These are phyloP conservation scores for Ceratopteris richardii DNA, from an alignment of 75 land plant species.

Conservation along the genomic window DNA sequence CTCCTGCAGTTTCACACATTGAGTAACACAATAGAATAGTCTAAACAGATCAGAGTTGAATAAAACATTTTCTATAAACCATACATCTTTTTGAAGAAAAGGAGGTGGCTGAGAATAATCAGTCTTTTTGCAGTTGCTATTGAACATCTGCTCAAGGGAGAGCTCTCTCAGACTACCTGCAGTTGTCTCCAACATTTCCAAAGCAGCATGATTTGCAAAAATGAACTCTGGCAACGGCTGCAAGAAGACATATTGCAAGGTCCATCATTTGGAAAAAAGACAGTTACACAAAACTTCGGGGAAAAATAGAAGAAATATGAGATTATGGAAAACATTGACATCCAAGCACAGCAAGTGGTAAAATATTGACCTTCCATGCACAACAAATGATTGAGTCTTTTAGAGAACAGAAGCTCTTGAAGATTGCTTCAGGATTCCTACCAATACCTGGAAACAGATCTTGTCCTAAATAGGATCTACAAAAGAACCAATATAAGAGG, in stretches of 20 bases:
- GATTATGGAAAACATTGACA: too few relatives aligned
- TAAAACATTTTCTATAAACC: too few relatives aligned
- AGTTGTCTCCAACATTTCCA: slow-evolving; percentile 31
- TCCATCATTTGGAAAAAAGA: neutral
- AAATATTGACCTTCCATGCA: slow-evolving; percentile 3
- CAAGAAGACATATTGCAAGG: neutral
- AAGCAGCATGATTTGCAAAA: slow-evolving; percentile 28
- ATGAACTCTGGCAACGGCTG: slow-evolving; percentile 33
- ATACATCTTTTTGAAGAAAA: slow-evolving; percentile 23
- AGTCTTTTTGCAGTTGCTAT: slow-evolving; percentile 49
- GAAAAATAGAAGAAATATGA: too few relatives aligned
- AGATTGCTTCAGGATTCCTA: slow-evolving; percentile 1
- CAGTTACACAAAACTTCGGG: too few relatives aligned
- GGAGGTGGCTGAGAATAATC: slow-evolving; percentile 22
- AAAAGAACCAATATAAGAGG: neutral
- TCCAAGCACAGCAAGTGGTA: too few relatives aligned
- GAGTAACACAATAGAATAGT: too few relatives aligned
- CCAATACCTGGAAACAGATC: slow-evolving; percentile 23
- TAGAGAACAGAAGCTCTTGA: neutral
- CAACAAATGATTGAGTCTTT: neutral
- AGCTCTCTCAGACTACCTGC: slow-evolving; percentile 16
- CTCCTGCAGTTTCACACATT: slow-evolving; percentile 36
- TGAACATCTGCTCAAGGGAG: slow-evolving; percentile 33
- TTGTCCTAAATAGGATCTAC: slow-evolving; percentile 45
- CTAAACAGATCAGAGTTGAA: too few relatives aligned